A percentile compares a stretch with the other conserved stretches of the same genome.
These are phyloP conservation scores for Kappamyces sp. DNA, from an alignment of 192 early-diverging fungal species.

Conservation along the genomic window DNA sequence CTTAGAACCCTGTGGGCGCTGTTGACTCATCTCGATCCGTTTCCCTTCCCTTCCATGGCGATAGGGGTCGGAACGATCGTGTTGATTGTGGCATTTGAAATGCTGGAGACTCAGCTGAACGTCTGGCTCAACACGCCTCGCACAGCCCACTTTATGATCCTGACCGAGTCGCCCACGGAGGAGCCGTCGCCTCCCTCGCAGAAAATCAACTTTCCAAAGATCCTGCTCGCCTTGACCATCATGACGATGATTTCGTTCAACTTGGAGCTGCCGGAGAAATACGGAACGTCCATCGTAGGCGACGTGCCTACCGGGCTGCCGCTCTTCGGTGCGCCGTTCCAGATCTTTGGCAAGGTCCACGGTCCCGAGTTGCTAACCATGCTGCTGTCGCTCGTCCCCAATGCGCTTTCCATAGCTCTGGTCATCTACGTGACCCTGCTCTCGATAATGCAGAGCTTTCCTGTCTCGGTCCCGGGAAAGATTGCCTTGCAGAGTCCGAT, in stretches of 20 bases:
- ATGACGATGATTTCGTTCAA: background rate
- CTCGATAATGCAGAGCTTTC: constrained; percentile 4
- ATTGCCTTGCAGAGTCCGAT: background rate
- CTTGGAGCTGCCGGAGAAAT: background rate
- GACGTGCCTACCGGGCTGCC: constrained; percentile 4
- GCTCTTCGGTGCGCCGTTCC: too few relatives aligned
- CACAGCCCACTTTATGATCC: background rate
- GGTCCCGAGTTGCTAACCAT: background rate
- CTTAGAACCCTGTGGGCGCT: background rate
- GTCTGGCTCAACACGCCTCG: constrained; percentile 1
- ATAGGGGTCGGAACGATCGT: background rate
- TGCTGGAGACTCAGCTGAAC: background rate
- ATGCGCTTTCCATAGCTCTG: constrained; percentile 2
- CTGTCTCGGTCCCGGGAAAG: background rate
- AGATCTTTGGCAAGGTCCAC: too few relatives aligned
- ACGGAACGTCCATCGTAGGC: constrained; percentile 10
- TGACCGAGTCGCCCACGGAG: background rate
- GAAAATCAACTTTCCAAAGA: constrained; percentile 6
- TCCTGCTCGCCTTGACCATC: constrained; percentile 3
- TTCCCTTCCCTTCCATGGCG: too few relatives aligned
- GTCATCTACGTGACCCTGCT: constrained; percentile 10
- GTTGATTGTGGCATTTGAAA: background rate
- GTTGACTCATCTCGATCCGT: background rate
- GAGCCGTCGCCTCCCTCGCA: background rate
- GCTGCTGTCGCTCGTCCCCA: constrained; percentile 1